phyloP scores from a whole-genome alignment of 2,329 filamentous ascomycete species.

The Stagonosporopsis cucurbitacearum region DNA sequence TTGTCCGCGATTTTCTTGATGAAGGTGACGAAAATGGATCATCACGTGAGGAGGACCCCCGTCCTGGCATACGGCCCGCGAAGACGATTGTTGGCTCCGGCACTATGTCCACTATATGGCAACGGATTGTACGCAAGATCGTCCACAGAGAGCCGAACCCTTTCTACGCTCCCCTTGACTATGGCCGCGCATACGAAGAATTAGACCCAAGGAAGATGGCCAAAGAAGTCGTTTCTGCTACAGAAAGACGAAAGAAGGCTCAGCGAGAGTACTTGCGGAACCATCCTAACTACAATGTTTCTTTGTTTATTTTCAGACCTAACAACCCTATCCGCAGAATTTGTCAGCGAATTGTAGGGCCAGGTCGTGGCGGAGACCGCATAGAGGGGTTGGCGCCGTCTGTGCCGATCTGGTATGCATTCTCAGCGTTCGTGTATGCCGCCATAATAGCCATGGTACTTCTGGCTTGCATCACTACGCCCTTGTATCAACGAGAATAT shows the following conservation, averaged over 20 bases:
- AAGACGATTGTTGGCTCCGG: conserved; percentile 62
- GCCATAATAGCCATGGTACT: conserved; percentile 98
- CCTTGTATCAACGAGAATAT: conserved; percentile 90
- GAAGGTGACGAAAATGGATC: conserved; percentile 60
- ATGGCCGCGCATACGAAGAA: conserved; percentile 74
- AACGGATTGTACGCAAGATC: conserved; percentile 62
- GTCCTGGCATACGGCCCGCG: conserved; percentile 45
- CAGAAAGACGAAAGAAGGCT: conserved; percentile 80
- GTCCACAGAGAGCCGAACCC: conserved; percentile 83
- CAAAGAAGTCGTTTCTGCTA: conserved; percentile 83
- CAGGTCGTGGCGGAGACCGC: conserved; percentile 83
- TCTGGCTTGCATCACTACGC: conserved; percentile 91
- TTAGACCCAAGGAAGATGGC: conserved; percentile 88
- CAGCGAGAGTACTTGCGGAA: conserved; percentile 89
- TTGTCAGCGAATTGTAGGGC: conserved; percentile 90
- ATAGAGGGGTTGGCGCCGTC: conserved; percentile 91
- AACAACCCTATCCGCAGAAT: conserved; percentile 77
- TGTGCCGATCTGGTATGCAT: conserved; percentile 87
- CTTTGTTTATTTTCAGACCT: conserved; percentile 84
- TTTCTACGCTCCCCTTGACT: conserved; percentile 85
- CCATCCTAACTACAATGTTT: conserved; percentile 90
- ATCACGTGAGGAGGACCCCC: conserved; percentile 39
- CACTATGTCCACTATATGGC: conserved; percentile 66
- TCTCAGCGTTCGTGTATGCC: conserved; percentile 92
- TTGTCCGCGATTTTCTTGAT: conserved; percentile 93